These are phyloP conservation scores for Leccinum obscurum DNA, from an alignment of 768 basidiomycete genomes.

Conservation along the genomic window DNA sequence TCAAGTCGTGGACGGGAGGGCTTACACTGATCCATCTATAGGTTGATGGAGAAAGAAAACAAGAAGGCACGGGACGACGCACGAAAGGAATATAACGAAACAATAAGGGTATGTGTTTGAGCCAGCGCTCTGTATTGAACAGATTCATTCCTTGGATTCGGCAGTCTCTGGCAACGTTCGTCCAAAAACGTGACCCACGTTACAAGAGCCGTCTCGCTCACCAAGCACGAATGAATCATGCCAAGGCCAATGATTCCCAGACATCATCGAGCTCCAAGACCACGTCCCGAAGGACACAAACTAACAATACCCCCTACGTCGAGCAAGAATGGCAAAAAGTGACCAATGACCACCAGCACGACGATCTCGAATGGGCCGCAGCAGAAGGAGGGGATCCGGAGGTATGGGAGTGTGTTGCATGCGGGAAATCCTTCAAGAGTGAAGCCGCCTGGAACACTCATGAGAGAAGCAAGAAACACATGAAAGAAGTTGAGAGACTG, in stretches of 20 bases:
- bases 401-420: conserved; percentile 96
- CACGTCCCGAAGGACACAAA: conserved; percentile 29
- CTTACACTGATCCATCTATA: conserved; percentile 27
- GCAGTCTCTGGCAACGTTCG: conserved; percentile 71
- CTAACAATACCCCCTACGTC: conserved; percentile 48
- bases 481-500: conserved; percentile 81
- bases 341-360: conserved; percentile 32
- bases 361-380: conserved; percentile 73
- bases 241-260: conserved; percentile 31
- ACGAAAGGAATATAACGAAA: conserved; percentile 89
- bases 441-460: conserved; percentile 97
- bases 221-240: conserved; percentile 43
- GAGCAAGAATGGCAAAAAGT: conserved; percentile 92
- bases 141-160: neutral
- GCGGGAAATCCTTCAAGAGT: conserved; percentile 83
- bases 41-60: conserved; percentile 95
- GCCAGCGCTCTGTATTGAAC: neutral
- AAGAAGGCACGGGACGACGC: conserved; percentile 88
- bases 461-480: conserved; percentile 92
- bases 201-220: conserved; percentile 63
- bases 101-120: conserved; percentile 64
- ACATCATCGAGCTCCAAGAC: conserved; percentile 26
- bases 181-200: conserved; percentile 87
- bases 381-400: conserved; percentile 71
- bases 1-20: neutral